Base-by-base conservation (phyloP, 768 basidiomycete species). In the Leccinum arenicola region DNA sequence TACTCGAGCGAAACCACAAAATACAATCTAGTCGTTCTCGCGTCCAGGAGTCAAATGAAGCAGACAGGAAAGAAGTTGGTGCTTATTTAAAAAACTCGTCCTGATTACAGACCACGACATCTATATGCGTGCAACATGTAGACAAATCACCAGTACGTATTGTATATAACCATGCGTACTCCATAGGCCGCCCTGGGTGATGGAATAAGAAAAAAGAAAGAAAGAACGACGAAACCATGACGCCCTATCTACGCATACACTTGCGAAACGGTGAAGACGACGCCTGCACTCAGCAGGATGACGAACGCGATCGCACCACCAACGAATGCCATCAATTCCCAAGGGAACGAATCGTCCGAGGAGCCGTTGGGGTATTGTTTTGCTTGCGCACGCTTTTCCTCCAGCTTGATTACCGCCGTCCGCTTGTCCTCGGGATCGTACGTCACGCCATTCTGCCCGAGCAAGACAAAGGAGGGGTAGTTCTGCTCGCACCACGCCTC, bases 401-500 rank as follows among this genome's bases (percentile, higher is more conserved):
- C 77, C 40, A 70, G 56, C 33, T 76, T 66, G 36, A 82, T 73
- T 29, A 89, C 77, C 4, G 71, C 72, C 2, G 85, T 78, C 17
- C 90, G 85, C 14, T 84, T 78, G 70, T 91, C 89, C 25, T 66
- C 49, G 3, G 77, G 67, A 69, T 87, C 75, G 62, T 83, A 77
- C 3, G 72, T 64, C 33, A 74, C 63, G 1, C 70, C 66, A 4
- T 61, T 52, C 27, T 63, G 51, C 10, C 63, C 64, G 25, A 70
- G 58, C 1, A 64, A 19, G 48, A 99, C 83, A 78, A 96, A 97
- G 3, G 94, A 92, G 3, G 96, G 96, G 76, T 92, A 99, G 73
- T 95, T 81, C 65, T 87, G 89, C 74, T 98, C 96, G 58, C 78
- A 86, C 96, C 96, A 98, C 74, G 87, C 85, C 66, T 98, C 95